Percentiles rank a stretch among this genome's conserved stretches.
Evolutionary conservation across 2,329 filamentous ascomycete species (phyloP).

Genomic region (Acrocalymma vagum): DNA sequence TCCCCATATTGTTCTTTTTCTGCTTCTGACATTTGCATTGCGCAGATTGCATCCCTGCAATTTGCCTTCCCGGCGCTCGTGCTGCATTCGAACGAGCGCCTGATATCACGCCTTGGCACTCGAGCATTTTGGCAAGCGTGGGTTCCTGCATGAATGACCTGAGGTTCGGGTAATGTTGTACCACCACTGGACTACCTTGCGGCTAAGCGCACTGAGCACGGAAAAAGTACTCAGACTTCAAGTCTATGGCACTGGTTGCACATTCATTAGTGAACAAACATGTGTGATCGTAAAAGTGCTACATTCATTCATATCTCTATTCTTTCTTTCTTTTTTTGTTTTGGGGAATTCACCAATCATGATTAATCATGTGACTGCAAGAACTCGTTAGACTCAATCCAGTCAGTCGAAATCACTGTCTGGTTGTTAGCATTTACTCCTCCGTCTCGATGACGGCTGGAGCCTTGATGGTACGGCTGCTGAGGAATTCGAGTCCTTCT

Average conservation of each 20-base stretch:
- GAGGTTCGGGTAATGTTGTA: slow-evolving; percentile 13
- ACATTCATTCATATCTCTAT: slow-evolving; percentile 18
- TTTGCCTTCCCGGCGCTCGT: too few species aligned
- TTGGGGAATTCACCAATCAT: slow-evolving; percentile 8
- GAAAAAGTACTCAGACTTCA: too few species aligned
- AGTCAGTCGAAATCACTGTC: slow-evolving; percentile 8
- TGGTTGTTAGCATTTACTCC: slow-evolving; percentile 37
- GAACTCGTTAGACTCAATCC: slow-evolving; percentile 7
- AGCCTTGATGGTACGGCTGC: slow-evolving; percentile 67
- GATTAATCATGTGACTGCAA: slow-evolving; percentile 8
- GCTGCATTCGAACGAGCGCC: too few species aligned
- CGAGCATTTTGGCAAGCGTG: slow-evolving; percentile 1
- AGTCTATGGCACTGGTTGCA: too few species aligned
- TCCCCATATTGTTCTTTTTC: too few species aligned
- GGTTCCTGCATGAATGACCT: slow-evolving; percentile 23
- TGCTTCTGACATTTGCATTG: too few species aligned
- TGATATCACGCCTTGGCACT: too few species aligned
- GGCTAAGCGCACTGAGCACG: too few species aligned
- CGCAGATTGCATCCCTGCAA: too few species aligned
- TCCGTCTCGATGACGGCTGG: slow-evolving; percentile 72
- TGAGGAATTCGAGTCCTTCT: slow-evolving; percentile 70
- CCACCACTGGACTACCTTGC: too few species aligned
- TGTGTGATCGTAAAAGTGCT: neutral
- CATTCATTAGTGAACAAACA: slow-evolving; percentile 2
- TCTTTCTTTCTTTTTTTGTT: slow-evolving; percentile 7